These are phyloP conservation scores for Exophiala sp. DNA, from an alignment of 2,329 filamentous ascomycete genomes.

Conservation along the genomic window DNA sequence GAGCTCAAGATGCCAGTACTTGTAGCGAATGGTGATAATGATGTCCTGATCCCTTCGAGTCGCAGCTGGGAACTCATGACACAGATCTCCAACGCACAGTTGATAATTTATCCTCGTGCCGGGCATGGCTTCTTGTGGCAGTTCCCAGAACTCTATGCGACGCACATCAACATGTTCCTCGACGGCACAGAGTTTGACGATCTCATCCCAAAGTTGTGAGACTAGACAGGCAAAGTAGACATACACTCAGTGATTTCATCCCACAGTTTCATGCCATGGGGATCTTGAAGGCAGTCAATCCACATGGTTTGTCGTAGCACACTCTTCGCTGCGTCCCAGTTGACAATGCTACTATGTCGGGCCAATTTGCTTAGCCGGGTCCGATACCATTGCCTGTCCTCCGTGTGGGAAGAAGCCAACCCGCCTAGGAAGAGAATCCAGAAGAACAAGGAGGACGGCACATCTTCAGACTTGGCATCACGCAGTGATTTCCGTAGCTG, in stretches of 20 bases:
- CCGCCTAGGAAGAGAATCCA: conserved; percentile 21
- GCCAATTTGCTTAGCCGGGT: neutral
- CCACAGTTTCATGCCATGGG: conserved; percentile 17
- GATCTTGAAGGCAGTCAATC: conserved; percentile 12
- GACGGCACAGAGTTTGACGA: conserved; percentile 14
- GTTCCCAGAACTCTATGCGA: conserved; percentile 14
- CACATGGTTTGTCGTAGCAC: conserved; percentile 10
- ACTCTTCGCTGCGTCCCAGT: conserved; percentile 10
- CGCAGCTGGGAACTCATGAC: conserved; percentile 20
- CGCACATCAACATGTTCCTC: conserved; percentile 20
- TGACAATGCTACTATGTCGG: neutral
- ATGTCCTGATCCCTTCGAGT: conserved; percentile 17
- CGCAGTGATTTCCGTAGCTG: conserved; percentile 2
- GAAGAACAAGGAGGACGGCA: conserved; percentile 3
- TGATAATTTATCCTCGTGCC: conserved; percentile 18
- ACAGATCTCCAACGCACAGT: conserved; percentile 17
- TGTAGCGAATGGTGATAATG: conserved; percentile 14
- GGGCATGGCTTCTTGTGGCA: conserved; percentile 23
- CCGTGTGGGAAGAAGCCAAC: conserved; percentile 8
- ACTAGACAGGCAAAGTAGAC: neutral
- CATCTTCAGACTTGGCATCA: neutral
- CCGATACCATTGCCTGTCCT: conserved; percentile 14
- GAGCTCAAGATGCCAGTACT: conserved; percentile 19
- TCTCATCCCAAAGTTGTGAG: conserved; percentile 7
- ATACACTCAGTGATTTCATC: conserved; percentile 1